Base-by-base conservation (phyloP, 345 rosid genomes). In the Iberis pinnata region DNA sequence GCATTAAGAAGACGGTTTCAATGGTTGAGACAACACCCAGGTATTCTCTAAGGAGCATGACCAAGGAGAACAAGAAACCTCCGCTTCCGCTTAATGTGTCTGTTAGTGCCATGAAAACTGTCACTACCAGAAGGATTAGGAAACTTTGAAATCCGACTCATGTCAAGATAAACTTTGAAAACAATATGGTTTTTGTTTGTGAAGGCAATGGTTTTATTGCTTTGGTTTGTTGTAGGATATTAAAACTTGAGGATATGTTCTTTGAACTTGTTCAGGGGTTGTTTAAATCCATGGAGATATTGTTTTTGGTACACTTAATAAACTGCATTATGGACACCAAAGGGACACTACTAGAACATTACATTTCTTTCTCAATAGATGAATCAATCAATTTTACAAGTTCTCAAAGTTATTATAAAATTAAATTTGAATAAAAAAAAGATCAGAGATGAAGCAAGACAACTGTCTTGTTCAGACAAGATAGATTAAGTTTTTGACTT, bases 401-500 rank as follows among this genome's bases (percentile, higher is more conserved):
- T 33, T 43, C 43, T 24, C 37, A 43, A 12, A 51, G 52, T 61
- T 43, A 32, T 61, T 16, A 42, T n/a, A 42, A 24, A 51, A 29
- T 6, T 9, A 9, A 32, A 42, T 11, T 9, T 32, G 31, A 29
- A 15, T 7, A 22, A 3, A 22, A 15, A 17, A 51, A n/a, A 14
- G 6, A 41, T 64, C 53, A 66, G 20, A 88, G 81, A 76, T 85
- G 82, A 25, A 88, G 73, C 66, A 83, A 74, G 1, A 93, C 89
- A 74, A 88, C 47, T 52, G 88, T 71, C 73, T 88, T 88, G 26
- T 88, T 84, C 71, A 76, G 69, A 78, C 96, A 83, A 6, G 96
- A 75, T 38, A 88, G 78, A 68, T 88, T 84, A 38, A 92, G 78
- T 68, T 80, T 78, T 49, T 79, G 86, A 55, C 80, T 75, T 81